phyloP scores from a whole-genome alignment of 176 grass and related monocot species.

The Areca catechu region DNA sequence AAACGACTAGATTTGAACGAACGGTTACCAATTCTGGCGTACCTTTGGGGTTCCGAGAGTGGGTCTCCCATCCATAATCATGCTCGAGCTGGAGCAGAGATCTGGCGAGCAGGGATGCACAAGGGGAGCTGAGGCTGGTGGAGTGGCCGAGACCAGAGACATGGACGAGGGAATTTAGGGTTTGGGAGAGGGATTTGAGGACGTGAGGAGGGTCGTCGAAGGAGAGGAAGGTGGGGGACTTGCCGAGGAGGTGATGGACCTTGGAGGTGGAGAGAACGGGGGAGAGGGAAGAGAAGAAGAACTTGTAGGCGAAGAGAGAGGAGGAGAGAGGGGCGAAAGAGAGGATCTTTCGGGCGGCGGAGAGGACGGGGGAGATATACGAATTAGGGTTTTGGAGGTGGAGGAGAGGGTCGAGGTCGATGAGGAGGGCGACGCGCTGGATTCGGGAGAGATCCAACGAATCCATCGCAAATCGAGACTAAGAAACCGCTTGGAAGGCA shows the following conservation, averaged over 20 bases:
- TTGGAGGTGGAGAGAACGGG: slow-evolving; percentile 35
- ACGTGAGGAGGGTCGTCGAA: slow-evolving; percentile 46
- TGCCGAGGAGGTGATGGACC: slow-evolving; percentile 29
- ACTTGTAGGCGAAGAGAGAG: slow-evolving; percentile 48
- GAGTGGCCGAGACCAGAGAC: slow-evolving; percentile 9
- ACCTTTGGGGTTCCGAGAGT: neutral
- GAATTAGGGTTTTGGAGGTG: slow-evolving; percentile 9
- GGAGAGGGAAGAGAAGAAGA: slow-evolving; percentile 53
- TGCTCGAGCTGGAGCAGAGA: slow-evolving; percentile 71
- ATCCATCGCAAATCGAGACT: slow-evolving; percentile 14
- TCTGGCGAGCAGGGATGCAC: slow-evolving; percentile 38
- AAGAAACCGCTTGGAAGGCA: neutral
- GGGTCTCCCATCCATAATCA: slow-evolving; percentile 48
- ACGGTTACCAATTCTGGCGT: slow-evolving; percentile 5
- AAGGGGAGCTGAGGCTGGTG: neutral
- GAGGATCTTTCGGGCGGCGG: slow-evolving; percentile 26
- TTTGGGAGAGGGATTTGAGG: slow-evolving; percentile 31
- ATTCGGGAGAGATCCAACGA: slow-evolving; percentile 18
- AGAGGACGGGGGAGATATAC: slow-evolving; percentile 21
- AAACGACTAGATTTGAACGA: slow-evolving; percentile 43
- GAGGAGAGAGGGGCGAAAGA: slow-evolving; percentile 39
- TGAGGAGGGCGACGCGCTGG: slow-evolving; percentile 52
- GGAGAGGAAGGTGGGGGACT: slow-evolving; percentile 39
- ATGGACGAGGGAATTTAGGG: slow-evolving; percentile 20
- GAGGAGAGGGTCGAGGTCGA: slow-evolving; percentile 49